A percentile compares a stretch with the other conserved stretches of the same genome.
Conservation (phyloP, 2,329 filamentous ascomycete genomes). For the Colletotrichum sp. region DNA sequence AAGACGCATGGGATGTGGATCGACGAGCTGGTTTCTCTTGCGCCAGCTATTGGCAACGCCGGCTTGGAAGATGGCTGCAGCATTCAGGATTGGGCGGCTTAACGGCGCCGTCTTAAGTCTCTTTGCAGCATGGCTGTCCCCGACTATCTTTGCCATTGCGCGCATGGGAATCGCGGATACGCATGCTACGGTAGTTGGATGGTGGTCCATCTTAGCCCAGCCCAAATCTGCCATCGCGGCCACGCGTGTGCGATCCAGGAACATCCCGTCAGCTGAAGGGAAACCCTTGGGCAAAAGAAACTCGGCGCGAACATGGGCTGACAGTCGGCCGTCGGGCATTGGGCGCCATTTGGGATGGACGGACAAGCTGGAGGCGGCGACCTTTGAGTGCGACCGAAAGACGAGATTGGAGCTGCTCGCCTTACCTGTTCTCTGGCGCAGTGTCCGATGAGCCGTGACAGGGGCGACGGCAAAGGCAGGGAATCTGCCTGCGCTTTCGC, state of each 20-base stretch:
- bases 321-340: not conserved
- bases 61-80: constrained; percentile 8
- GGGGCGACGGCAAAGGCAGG: not conserved
- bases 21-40: not conserved
- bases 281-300: not conserved
- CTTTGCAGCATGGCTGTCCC: not conserved
- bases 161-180: constrained; percentile 3
- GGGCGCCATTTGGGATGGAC: constrained; percentile 1
- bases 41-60: not conserved
- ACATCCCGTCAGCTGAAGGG: not conserved
- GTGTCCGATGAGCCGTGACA: constrained; percentile 5
- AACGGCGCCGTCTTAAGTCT: not conserved
- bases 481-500: constrained; percentile 1
- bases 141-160: not conserved
- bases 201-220: not conserved
- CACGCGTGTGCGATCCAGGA: constrained; percentile 1
- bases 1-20: constrained; percentile 9
- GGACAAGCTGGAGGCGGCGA: not conserved
- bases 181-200: not conserved
- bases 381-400: not conserved
- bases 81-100: not conserved
- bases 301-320: not conserved
- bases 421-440: constrained; percentile 4
- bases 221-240: not conserved
- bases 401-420: constrained; percentile 5